phyloP scores from a whole-genome alignment of 2,329 filamentous ascomycete species.

The Clarireedia monteithiana region DNA sequence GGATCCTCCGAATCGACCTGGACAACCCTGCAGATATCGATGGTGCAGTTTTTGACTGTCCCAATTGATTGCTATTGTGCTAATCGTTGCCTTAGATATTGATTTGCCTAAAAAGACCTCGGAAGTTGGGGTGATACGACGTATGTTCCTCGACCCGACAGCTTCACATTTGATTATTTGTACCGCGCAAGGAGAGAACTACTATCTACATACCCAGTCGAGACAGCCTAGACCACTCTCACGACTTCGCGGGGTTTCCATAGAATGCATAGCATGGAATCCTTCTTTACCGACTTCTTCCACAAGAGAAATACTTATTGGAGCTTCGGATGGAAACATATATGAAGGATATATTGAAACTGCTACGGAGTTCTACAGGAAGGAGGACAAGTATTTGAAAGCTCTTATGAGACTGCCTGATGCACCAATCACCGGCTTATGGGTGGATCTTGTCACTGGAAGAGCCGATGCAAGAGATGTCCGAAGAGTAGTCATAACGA shows the following conservation, averaged over 20 bases:
- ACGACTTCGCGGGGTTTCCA: constrained; percentile 74
- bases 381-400: constrained; percentile 89
- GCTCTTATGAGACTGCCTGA: constrained; percentile 75
- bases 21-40: constrained; percentile 94
- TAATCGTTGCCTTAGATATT: constrained; percentile 58
- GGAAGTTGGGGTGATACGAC: constrained; percentile 85
- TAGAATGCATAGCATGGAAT: constrained; percentile 93
- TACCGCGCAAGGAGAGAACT: constrained; percentile 90
- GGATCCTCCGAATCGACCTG: constrained; percentile 88
- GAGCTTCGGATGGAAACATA: constrained; percentile 86
- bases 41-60: constrained; percentile 38
- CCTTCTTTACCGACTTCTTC: constrained; percentile 87
- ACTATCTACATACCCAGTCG: constrained; percentile 94
- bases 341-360: constrained; percentile 96
- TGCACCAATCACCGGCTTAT: constrained; percentile 76
- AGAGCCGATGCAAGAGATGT: constrained; percentile 49
- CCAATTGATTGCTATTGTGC: background rate
- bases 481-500: constrained; percentile 72
- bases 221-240: constrained; percentile 77
- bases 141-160: constrained; percentile 95
- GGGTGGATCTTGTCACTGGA: constrained; percentile 65
- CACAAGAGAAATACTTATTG: constrained; percentile 87
- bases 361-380: constrained; percentile 86
- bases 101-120: constrained; percentile 90
- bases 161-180: constrained; percentile 90